Percentiles rank a stretch among this genome's conserved stretches.
phyloP scores from a whole-genome alignment of 208 protist species.

The Leishmania mexicana region DNA sequence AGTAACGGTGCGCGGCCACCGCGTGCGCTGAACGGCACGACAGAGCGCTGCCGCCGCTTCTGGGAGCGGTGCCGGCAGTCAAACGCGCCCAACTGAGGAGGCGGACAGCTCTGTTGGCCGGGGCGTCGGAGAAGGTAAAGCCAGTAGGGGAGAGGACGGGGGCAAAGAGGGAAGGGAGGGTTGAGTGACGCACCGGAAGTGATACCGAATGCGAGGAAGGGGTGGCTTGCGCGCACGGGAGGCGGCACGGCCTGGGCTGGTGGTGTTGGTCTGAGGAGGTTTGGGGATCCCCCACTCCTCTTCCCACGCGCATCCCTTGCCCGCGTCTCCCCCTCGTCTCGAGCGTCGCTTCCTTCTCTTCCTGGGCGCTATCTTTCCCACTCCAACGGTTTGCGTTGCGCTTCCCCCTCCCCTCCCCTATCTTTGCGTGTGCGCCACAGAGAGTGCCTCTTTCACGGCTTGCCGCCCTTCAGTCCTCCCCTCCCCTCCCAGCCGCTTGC shows the following conservation, averaged over 20 bases:
- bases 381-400: not conserved
- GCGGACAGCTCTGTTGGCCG: not conserved
- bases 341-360: not conserved
- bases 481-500: not conserved
- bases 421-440: not conserved
- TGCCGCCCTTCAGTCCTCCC: not conserved
- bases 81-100: not conserved
- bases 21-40: conserved; percentile 28
- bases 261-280: not conserved
- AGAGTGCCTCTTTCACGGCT: not conserved
- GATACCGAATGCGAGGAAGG: not conserved
- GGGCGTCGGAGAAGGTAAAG: not conserved
- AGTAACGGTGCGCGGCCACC: not conserved
- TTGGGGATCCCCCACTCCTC: not conserved
- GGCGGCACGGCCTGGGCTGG: not conserved
- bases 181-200: too few relatives aligned
- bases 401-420: too few relatives aligned
- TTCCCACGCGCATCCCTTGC: not conserved
- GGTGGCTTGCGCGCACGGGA: not conserved
- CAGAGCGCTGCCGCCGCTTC: conserved; percentile 43
- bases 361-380: too few relatives aligned
- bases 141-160: not conserved
- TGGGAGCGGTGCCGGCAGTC: conserved; percentile 34
- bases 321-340: not conserved
- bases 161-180: not conserved